Percentiles rank a stretch among this genome's conserved stretches.
Evolutionary conservation across 2,329 filamentous ascomycete genomes (phyloP).

Genomic region (Pezizomycotina sp.): DNA sequence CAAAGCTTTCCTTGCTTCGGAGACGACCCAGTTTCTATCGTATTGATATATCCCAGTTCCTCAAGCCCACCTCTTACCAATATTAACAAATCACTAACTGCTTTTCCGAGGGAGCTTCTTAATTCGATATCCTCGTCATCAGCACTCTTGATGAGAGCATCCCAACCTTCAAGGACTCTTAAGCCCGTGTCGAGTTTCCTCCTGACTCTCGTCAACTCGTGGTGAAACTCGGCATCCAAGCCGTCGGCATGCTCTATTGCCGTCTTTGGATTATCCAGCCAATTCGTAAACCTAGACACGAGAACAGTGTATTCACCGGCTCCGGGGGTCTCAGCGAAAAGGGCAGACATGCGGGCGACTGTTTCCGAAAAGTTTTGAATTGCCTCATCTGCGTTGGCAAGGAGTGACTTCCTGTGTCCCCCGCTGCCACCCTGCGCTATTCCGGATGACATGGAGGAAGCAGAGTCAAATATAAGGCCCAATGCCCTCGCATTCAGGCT

Average conservation of each 20-base stretch:
- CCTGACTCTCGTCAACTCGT: conserved; percentile 9
- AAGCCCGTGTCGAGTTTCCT: conserved; percentile 17
- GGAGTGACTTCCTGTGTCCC: conserved; percentile 10
- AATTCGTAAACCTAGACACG: conserved; percentile 11
- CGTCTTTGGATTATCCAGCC: conserved; percentile 12
- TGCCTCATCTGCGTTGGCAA: conserved; percentile 11
- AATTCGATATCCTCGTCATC: not conserved
- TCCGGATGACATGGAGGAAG: conserved; percentile 1
- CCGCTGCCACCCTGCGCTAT: no score
- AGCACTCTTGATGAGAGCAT: conserved; percentile 5
- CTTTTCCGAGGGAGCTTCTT: conserved; percentile 10
- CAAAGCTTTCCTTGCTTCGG: conserved; percentile 8
- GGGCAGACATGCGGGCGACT: conserved; percentile 13
- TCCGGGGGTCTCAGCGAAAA: conserved; percentile 12
- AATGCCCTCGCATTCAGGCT: conserved; percentile 11
- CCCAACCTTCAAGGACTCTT: conserved; percentile 12
- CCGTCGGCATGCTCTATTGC: conserved; percentile 12
- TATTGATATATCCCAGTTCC: conserved; percentile 10
- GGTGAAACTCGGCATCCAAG: conserved; percentile 7
- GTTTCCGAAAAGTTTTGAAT: conserved; percentile 17
- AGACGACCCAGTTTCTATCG: conserved; percentile 10
- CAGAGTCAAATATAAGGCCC: conserved; percentile 10
- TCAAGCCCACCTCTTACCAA: conserved; percentile 10
- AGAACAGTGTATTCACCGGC: conserved; percentile 17
- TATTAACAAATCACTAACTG: conserved; percentile 7